Evolutionary conservation across 1,139 yeast genomes (phyloP), one percentile per base, ranked within the genome.

Genomic region (Spencermartinsiella ligniputridi): DNA sequence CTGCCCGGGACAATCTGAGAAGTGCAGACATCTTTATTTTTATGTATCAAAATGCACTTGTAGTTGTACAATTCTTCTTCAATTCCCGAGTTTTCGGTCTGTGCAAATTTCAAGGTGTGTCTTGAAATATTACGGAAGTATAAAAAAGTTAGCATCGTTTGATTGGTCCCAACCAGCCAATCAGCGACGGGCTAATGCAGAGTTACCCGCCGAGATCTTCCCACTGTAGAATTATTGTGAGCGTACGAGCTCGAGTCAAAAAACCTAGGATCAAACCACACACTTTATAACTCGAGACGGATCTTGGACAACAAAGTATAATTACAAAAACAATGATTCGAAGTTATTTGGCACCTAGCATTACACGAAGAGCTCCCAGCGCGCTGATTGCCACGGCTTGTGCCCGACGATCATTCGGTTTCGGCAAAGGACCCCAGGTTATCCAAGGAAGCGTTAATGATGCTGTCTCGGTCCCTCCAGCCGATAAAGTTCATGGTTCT

Each of bases 401-500:
- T 27, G 32, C 15, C 32, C 32, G 32, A 6, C 32, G 32, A 15
- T 9, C 32, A 27, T 27, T 27, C 15, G 32, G 32, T 6, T 27
- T 27, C 5, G 32, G 48, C 45, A 27, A 27, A 15, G 32, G 15
- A 9, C 32, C 12, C 15, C 32, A 27, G 15, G 32, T 27, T 49
- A 62, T 65, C 49, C 68, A 67, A 9, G 95, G 94, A 15, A 76
- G 83, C 18, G 90, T 85, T 42, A 89, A 89, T 65, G 96, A 89
- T 49, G 84, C 96, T 3, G 80, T 77, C 54, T 75, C 76, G 40
- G 71, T 76, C 16, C 95, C 95, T 34, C 67, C 70, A 42, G 67
- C 82, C 1, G 73, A 77, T 60, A 71, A 73, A 57, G 66, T 74
- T 53, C 90, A 86, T 59, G 97, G 97, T 24, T 81, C 95, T 3